Conservation (phyloP, 495 filamentous ascomycete species). For the Entonaema liquescens region DNA sequence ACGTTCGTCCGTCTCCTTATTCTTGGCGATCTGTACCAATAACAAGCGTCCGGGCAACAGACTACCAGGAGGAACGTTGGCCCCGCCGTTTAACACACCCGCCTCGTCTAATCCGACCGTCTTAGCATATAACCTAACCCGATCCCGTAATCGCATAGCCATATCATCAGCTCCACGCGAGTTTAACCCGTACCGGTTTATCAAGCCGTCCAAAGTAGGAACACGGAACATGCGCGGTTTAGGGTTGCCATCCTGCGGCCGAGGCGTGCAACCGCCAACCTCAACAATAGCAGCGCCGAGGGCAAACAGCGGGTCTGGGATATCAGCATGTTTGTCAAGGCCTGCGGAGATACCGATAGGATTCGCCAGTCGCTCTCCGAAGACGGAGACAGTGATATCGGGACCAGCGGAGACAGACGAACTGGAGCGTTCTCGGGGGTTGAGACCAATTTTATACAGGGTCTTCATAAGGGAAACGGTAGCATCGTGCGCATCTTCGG, state of each 20-base stretch:
- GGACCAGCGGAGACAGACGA: slow-evolving; percentile 26
- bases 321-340: slow-evolving; percentile 91
- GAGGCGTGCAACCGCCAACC: slow-evolving; percentile 87
- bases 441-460: slow-evolving; percentile 70
- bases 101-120: slow-evolving; percentile 72
- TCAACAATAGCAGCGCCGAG: slow-evolving; percentile 86
- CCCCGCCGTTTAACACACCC: slow-evolving; percentile 74
- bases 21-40: slow-evolving; percentile 97
- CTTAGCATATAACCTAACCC: slow-evolving; percentile 79
- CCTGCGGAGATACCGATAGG: slow-evolving; percentile 93
- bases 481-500: slow-evolving; percentile 88
- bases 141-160: slow-evolving; percentile 78
- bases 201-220: slow-evolving; percentile 79
- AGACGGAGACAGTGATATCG: slow-evolving; percentile 66
- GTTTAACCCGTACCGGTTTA: slow-evolving; percentile 97
- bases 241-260: slow-evolving; percentile 85
- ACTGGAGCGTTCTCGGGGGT: slow-evolving; percentile 74
- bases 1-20: slow-evolving; percentile 82
- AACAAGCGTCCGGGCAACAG: slow-evolving; percentile 77
- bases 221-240: slow-evolving; percentile 89
- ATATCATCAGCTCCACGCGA: slow-evolving; percentile 87
- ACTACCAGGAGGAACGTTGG: slow-evolving; percentile 74
- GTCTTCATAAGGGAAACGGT: slow-evolving; percentile 74
- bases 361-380: slow-evolving; percentile 79
- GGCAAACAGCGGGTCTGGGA: slow-evolving; percentile 81